Conservation (phyloP, 108 stramenopile genomes). For the Parmales sp. region DNA sequence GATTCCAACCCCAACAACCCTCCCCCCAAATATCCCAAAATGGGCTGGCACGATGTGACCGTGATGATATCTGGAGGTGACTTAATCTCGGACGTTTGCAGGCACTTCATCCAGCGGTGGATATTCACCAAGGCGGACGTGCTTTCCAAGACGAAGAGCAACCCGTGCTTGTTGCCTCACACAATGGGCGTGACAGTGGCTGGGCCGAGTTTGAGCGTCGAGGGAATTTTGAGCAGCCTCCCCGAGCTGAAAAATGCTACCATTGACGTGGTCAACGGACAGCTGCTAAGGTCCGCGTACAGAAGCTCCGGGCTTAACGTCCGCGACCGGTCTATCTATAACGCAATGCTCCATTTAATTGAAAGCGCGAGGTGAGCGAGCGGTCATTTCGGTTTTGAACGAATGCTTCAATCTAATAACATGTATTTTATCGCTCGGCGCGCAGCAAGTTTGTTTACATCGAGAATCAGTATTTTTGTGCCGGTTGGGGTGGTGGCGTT, state of each 20-base stretch:
- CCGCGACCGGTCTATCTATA: constrained; percentile 2
- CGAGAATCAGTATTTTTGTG: constrained; percentile 19
- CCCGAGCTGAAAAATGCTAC: background rate
- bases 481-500: background rate
- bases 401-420: too few species aligned
- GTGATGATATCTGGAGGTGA: background rate
- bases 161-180: background rate
- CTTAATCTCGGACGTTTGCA: background rate
- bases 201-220: background rate
- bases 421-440: too few species aligned
- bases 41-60: constrained; percentile 1
- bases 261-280: background rate
- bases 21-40: too few species aligned
- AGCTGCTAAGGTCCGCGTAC: background rate
- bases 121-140: background rate
- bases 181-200: background rate
- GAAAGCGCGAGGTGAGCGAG: background rate
- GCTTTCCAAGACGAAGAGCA: background rate
- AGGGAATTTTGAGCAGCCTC: constrained; percentile 1
- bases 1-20: too few species aligned
- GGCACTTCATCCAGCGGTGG: constrained; percentile 2
- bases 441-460: constrained; percentile 20
- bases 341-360: background rate
- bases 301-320: background rate
- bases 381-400: too few species aligned